These are phyloP conservation scores for Pseudogymnoascus sp. DNA, from an alignment of 2,329 filamentous ascomycete genomes.

Conservation along the genomic window DNA sequence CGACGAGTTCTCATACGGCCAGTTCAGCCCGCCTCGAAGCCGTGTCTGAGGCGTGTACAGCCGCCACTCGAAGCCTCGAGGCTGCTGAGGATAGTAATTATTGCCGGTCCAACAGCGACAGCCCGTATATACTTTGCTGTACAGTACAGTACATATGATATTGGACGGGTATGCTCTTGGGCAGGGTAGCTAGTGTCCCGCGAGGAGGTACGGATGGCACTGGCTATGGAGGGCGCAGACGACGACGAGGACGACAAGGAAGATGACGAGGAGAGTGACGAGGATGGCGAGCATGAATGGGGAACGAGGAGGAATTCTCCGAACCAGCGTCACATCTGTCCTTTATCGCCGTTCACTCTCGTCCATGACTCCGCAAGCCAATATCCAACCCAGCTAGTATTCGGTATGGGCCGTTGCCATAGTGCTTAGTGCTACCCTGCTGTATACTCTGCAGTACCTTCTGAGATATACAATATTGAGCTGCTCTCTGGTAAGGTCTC, in stretches of 20 bases:
- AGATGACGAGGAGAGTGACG: not conserved
- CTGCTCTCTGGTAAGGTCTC: not conserved
- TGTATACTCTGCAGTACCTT: not conserved
- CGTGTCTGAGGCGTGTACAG: not conserved
- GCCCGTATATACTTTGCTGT: not conserved
- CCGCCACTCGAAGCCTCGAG: not conserved
- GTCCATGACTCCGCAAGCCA: not conserved
- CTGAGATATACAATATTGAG: not conserved
- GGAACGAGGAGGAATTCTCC: not conserved
- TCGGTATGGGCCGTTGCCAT: not conserved
- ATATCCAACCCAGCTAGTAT: not conserved
- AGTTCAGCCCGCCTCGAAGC: not conserved
- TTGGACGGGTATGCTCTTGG: not conserved
- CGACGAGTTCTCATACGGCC: not conserved
- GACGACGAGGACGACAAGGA: not conserved
- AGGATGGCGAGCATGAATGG: constrained; percentile 1
- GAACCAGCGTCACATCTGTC: not conserved
- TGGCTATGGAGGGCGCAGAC: not conserved
- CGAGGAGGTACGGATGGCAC: not conserved
- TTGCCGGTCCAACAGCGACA: not conserved
- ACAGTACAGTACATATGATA: not conserved
- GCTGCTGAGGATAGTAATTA: constrained; percentile 1
- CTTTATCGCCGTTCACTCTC: not conserved
- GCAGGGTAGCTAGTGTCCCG: not conserved
- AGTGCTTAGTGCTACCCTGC: not conserved